Conservation (phyloP, 352 stramenopile species). For the Globisporangium spinosum region DNA sequence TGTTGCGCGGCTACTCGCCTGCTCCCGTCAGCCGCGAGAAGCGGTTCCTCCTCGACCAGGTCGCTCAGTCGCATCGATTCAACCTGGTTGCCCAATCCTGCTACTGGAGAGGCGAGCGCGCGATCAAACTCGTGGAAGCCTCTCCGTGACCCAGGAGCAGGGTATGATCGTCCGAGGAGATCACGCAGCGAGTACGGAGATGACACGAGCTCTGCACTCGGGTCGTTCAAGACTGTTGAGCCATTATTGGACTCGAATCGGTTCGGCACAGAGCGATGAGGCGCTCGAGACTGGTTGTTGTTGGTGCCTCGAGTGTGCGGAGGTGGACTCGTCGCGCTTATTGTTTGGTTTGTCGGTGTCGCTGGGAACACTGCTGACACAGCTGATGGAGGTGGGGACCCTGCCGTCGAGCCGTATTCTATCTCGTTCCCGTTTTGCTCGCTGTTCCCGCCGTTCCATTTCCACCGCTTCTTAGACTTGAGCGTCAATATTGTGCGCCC, state of each 20-base stretch:
- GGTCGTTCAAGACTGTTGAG: constrained; percentile 31
- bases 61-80: constrained; percentile 8
- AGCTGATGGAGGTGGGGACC: background rate
- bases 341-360: constrained; percentile 15
- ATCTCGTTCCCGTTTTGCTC: constrained; percentile 34
- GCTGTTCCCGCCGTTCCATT: constrained; percentile 53
- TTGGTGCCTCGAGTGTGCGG: background rate
- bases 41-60: constrained; percentile 14
- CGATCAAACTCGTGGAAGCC: constrained; percentile 1
- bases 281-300: constrained; percentile 12
- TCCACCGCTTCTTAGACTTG: constrained; percentile 83
- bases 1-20: constrained; percentile 1
- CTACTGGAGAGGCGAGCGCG: background rate
- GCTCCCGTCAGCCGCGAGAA: background rate
- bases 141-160: background rate
- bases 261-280: constrained; percentile 21
- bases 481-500: constrained; percentile 80
- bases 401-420: constrained; percentile 2
- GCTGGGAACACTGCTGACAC: constrained; percentile 1
- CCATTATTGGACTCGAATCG: constrained; percentile 34
- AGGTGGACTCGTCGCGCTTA: constrained; percentile 11
- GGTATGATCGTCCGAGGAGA: constrained; percentile 11
- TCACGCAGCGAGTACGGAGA: constrained; percentile 17
- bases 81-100: constrained; percentile 1
- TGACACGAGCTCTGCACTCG: constrained; percentile 40